Evolutionary conservation across 202 grass and related monocot genomes (phyloP).

Genomic region (Carex arenaria): DNA sequence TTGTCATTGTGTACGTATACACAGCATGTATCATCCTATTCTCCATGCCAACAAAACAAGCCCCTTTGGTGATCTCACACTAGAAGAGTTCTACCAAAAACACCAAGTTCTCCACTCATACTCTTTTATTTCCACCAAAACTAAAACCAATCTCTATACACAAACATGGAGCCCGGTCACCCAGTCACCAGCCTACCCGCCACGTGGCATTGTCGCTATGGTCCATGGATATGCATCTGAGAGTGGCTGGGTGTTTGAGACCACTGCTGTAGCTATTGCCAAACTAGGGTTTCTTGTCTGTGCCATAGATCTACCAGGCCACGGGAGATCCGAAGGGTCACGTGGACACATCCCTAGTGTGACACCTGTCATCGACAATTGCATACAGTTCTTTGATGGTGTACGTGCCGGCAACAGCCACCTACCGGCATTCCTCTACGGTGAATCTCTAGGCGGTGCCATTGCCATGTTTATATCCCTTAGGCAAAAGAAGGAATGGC

Average conservation of each 20-base stretch:
- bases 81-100: conserved; percentile 31
- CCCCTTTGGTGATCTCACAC: conserved; percentile 32
- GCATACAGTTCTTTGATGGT: conserved; percentile 27
- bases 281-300: conserved; percentile 35
- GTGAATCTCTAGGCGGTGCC: conserved; percentile 38
- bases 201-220: conserved; percentile 33
- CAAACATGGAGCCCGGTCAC: conserved; percentile 29
- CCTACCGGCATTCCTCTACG: conserved; percentile 39
- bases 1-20: neutral
- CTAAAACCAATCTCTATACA: conserved; percentile 26
- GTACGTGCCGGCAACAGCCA: neutral
- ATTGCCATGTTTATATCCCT: conserved; percentile 27
- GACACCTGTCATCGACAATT: conserved; percentile 19
- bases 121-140: conserved; percentile 23
- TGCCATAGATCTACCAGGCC: conserved; percentile 33
- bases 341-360: conserved; percentile 27
- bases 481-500: conserved; percentile 9
- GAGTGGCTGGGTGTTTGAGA: conserved; percentile 36
- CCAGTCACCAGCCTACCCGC: neutral
- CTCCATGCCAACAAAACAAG: conserved; percentile 30
- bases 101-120: conserved; percentile 25
- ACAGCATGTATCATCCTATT: conserved; percentile 25
- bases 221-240: conserved; percentile 37
- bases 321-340: conserved; percentile 28
- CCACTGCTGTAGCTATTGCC: conserved; percentile 36